phyloP scores from a whole-genome alignment of 148 eudicot genomes.

The Persicaria tinctoria region DNA sequence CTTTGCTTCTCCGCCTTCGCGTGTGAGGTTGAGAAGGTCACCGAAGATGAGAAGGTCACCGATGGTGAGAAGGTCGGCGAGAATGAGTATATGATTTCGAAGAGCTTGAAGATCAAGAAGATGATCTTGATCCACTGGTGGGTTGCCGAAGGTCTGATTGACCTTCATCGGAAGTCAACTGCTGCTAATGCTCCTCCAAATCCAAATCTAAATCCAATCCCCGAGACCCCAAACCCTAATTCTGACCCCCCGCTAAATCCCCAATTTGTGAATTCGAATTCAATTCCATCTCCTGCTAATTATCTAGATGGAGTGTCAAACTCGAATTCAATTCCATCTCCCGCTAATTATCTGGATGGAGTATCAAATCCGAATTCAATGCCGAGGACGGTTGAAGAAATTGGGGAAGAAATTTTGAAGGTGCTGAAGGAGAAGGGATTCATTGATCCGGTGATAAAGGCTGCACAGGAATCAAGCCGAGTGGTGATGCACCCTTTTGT shows the following conservation, averaged over 20 bases:
- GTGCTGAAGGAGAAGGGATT: slow-evolving; percentile 1
- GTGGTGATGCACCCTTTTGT: slow-evolving; percentile 2
- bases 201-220: background rate
- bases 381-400: background rate
- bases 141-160: slow-evolving; percentile 38
- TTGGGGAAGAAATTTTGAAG: slow-evolving; percentile 5
- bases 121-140: slow-evolving; percentile 36
- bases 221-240: background rate
- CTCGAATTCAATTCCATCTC: background rate
- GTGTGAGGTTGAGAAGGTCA: background rate
- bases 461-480: background rate
- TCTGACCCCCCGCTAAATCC: background rate
- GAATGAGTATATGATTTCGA: background rate
- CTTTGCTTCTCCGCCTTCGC: background rate
- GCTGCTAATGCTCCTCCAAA: slow-evolving; percentile 1
- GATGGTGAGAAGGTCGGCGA: too few relatives aligned
- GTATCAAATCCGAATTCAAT: too few relatives aligned
- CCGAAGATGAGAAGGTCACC: background rate
- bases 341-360: too few relatives aligned
- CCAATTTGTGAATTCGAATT: too few relatives aligned
- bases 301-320: background rate
- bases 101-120: slow-evolving; percentile 19
- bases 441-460: slow-evolving; percentile 9
- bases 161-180: background rate
- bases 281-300: background rate